These are phyloP conservation scores for Plantago ovata DNA, from an alignment of 257 asterid genomes.

Conservation along the genomic window DNA sequence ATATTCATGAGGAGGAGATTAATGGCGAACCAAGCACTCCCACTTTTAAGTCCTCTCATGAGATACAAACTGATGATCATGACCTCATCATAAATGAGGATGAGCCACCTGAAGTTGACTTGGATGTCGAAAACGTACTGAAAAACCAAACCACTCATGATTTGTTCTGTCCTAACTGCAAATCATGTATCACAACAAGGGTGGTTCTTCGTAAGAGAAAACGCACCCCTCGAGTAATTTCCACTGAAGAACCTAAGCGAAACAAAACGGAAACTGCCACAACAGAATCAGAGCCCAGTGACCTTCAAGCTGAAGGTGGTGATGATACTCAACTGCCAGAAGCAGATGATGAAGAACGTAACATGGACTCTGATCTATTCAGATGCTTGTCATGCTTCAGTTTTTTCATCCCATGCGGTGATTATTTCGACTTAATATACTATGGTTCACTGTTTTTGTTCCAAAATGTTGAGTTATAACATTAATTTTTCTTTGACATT, in stretches of 20 bases:
- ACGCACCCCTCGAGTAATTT: conserved; percentile 34
- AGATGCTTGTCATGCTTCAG: conserved; percentile 94
- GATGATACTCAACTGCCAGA: conserved; percentile 1
- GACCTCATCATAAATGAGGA: conserved; percentile 39
- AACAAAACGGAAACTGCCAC: conserved; percentile 33
- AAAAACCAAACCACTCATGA: conserved; percentile 74
- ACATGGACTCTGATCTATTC: conserved; percentile 55
- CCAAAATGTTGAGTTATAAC: neutral
- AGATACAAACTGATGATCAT: conserved; percentile 52
- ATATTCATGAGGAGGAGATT: no score
- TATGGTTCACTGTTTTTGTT: neutral
- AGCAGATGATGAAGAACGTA: conserved; percentile 36
- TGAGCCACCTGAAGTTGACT: conserved; percentile 39
- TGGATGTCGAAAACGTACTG: conserved; percentile 62
- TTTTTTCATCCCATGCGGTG: conserved; percentile 77
- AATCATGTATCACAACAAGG: conserved; percentile 81
- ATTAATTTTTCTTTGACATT: conserved; percentile 12
- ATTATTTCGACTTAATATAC: conserved; percentile 12
- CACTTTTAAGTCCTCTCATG: conserved; percentile 18
- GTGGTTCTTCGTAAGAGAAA: conserved; percentile 86
- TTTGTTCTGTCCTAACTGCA: conserved; percentile 86
- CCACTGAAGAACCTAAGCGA: conserved; percentile 45
- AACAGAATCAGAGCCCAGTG: conserved; percentile 19
- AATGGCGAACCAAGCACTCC: no score
- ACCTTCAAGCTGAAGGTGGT: conserved; percentile 23